Base-by-base conservation (phyloP, 306 rosid genomes). In the Pterocarpus macrocarpus region DNA sequence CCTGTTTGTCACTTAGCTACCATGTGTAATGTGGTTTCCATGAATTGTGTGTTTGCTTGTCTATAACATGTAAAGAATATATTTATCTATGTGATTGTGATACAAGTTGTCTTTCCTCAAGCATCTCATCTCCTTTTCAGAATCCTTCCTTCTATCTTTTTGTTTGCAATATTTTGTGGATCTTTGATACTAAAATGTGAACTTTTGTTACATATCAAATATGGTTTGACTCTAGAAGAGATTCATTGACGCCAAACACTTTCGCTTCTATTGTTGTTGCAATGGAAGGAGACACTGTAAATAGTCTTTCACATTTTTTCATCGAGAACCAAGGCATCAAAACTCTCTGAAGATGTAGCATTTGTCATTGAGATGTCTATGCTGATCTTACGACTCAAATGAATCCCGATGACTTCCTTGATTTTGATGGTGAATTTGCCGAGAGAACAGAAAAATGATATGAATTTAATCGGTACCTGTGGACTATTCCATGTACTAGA, bases 321-420 rank as follows among this genome's bases (percentile, higher is more conserved):
- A 72, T 62, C 53, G 17, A 80, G 71, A 64, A 78, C 69, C 13
- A 53, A 71, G 34, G 89, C 82, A 52, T 55, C 36, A 38, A 89
- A 73, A 14, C 12, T 77, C 35, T 53, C 82, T 55, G 87, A 87
- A 33, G 82, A 84, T 28, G n/a, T 86, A 83, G 80, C 78, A 55
- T 88, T 87, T 70, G 89, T 87, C 65, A 85, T 89, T 76, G 98
- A 90, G 93, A 88, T 62, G 73, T 83, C 30, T 93, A 85, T 61
- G 79, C 91, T 15, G 87, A 83, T 69, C 87, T 91, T 62, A 75
- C 89, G 74, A 87, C 84, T 67, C 77, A 89, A 71, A 81, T 88
- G 14, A 90, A 90, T 83, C 88, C 94, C 5, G 89, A 86, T 30
- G 94, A 85, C 47, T 86, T 85, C 70, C 85, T 90, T 59, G 85